Percentiles rank a stretch among this genome's conserved stretches.
These are phyloP conservation scores for Nemania serpens DNA, from an alignment of 2,329 filamentous ascomycete species.

Conservation along the genomic window DNA sequence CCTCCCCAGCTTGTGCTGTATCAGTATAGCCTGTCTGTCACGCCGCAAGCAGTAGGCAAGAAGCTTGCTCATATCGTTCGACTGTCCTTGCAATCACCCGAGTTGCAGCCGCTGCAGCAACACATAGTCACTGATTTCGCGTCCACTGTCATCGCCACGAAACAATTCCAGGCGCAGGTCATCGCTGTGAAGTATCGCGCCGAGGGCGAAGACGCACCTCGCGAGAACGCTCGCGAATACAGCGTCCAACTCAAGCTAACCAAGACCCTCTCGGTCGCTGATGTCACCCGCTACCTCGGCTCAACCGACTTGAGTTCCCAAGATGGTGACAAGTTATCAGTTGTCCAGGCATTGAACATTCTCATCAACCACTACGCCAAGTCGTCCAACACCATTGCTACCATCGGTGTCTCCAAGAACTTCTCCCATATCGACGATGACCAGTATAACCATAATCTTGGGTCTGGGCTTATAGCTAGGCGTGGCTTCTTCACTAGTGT, in stretches of 20 bases:
- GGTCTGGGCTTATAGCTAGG: constrained; percentile 37
- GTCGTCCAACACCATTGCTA: constrained; percentile 30
- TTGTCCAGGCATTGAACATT: constrained; percentile 33
- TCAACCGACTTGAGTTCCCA: constrained; percentile 23
- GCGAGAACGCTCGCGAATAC: constrained; percentile 4
- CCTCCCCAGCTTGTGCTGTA: neutral
- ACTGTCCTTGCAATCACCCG: constrained; percentile 10
- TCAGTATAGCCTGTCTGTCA: constrained; percentile 23
- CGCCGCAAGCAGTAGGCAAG: constrained; percentile 12
- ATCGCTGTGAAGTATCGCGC: constrained; percentile 34
- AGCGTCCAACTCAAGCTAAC: neutral
- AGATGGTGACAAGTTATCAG: constrained; percentile 34
- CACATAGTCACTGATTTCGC: constrained; percentile 44
- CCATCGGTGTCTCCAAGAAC: constrained; percentile 40
- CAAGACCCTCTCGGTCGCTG: neutral
- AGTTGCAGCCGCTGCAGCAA: neutral
- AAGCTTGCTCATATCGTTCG: constrained; percentile 19
- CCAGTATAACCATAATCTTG: constrained; percentile 31
- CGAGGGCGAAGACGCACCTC: constrained; percentile 41
- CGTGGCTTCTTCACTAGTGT: constrained; percentile 45
- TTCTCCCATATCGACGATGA: constrained; percentile 31
- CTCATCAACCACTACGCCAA: constrained; percentile 43
- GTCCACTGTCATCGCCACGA: constrained; percentile 40
- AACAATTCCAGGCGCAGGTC: constrained; percentile 23
- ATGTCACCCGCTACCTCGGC: constrained; percentile 6